Conservation (phyloP, 352 stramenopile species). For the Phytophthora tubulina region DNA sequence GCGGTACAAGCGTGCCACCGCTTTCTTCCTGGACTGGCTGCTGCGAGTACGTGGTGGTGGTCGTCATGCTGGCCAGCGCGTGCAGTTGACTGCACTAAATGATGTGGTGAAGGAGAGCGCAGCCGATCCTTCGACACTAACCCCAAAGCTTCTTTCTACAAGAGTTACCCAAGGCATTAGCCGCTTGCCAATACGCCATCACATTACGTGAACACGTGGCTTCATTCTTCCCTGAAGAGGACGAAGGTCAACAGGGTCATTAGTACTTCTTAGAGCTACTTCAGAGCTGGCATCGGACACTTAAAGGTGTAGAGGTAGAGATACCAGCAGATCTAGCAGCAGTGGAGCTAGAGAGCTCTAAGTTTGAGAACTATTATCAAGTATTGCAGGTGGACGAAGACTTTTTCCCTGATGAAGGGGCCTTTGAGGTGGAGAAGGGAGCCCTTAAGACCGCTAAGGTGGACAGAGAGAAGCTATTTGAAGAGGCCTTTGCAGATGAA, state of each 20-base stretch:
- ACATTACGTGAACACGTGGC: conserved; percentile 27
- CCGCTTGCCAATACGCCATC: conserved; percentile 31
- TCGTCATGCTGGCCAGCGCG: no score
- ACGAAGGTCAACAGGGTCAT: conserved; percentile 7
- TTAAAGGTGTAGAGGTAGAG: background rate
- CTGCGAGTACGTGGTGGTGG: background rate
- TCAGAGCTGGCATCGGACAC: conserved; percentile 2
- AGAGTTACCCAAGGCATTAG: conserved; percentile 24
- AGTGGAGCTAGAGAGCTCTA: background rate
- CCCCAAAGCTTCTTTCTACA: conserved; percentile 3
- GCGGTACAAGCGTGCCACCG: conserved; percentile 18
- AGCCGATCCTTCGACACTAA: conserved; percentile 7
- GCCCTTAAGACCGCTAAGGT: background rate
- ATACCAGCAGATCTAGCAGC: background rate
- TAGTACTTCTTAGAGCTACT: conserved; percentile 18
- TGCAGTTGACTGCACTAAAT: background rate
- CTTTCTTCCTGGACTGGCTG: conserved; percentile 17
- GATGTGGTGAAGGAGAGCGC: conserved; percentile 17
- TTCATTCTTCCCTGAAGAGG: conserved; percentile 21
- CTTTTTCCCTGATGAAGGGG: conserved; percentile 4
- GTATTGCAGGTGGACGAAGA: conserved; percentile 6
- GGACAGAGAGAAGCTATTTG: conserved; percentile 22
- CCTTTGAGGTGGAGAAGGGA: background rate
- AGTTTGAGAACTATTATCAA: conserved; percentile 37
- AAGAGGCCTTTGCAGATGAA: conserved; percentile 39